Base-by-base conservation (phyloP, 768 basidiomycete genomes). In the Cystobasidium tubakii region DNA sequence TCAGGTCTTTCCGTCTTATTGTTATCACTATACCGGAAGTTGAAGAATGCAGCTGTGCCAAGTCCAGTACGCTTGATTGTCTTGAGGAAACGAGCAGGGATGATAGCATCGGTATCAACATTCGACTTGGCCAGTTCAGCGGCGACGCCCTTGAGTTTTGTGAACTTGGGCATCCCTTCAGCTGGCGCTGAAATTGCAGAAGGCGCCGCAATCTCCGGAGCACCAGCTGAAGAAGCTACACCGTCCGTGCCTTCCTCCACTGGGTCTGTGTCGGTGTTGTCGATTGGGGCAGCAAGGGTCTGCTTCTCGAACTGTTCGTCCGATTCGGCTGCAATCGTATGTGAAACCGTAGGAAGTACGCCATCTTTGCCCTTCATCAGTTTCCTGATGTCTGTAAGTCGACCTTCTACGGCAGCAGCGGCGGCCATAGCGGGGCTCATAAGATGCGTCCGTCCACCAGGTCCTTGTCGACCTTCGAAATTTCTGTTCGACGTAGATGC, bases 401-500 rank as follows among this genome's bases (percentile, higher is more conserved):
- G 88, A 19, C 92, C 92, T 4, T 88, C 89, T 77, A 95, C 84
- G 17, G 92, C 92, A 39, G 92, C 91, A 0, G 92, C 92, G 21
- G 91, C 89, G 21, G 92, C 92, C 92, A 93, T 92, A 0, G 92
- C 92, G 54, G 92, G 92, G 77, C 88, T 89, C 81, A 92, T 84
- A 75, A 95, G 84, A 81, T 95, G 92, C 1, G 92, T 95, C 42
- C 92, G 85, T 27, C 92, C 92, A 78, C 90, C 91, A 46, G 90
- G 86, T 75, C 84, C 92, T 86, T 84, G 92, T 29, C 92, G 88
- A 64, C 91, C 91, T 82, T 94, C 91, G 77, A 95, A 93, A 83
- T 95, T 94, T 73, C 92, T 87, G 82, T 94, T 93, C 78, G 90
- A 91, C 43, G 92, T 94, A 77, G 90, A 91, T 12, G 92, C 92